Evolutionary conservation across 2,329 filamentous ascomycete genomes (phyloP).

Genomic region (Chrysoporthe puriensis): DNA sequence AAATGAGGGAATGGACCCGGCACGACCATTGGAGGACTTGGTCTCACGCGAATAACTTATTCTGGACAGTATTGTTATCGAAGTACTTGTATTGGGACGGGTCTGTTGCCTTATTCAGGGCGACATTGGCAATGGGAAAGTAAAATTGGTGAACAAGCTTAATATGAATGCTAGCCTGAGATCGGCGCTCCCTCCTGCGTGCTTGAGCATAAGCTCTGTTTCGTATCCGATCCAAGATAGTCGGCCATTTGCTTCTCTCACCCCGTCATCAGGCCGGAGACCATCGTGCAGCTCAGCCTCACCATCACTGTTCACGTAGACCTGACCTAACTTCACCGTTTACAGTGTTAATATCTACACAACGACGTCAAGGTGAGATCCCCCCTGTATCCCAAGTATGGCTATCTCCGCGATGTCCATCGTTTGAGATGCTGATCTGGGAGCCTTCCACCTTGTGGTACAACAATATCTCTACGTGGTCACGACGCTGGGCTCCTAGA

Average conservation of each 20-base stretch:
- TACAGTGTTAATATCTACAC: too few relatives aligned
- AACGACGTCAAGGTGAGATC: too few relatives aligned
- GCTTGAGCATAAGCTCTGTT: background rate
- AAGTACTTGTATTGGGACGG: background rate
- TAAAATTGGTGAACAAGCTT: background rate
- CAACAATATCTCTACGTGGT: too few relatives aligned
- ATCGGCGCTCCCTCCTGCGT: background rate
- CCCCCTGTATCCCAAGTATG: too few relatives aligned
- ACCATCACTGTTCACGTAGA: too few relatives aligned
- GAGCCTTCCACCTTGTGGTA: too few relatives aligned
- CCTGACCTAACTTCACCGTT: too few relatives aligned
- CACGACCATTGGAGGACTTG: background rate
- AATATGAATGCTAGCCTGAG: background rate
- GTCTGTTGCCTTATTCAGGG: background rate
- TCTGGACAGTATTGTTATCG: background rate
- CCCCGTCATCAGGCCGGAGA: too few relatives aligned
- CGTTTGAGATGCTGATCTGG: background rate
- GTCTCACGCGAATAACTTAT: background rate
- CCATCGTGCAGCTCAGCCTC: too few relatives aligned
- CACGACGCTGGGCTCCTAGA: too few relatives aligned
- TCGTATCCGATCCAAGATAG: too few relatives aligned
- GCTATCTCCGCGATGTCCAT: conserved; percentile 1
- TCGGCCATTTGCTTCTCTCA: too few relatives aligned
- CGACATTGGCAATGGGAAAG: background rate
- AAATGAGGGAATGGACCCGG: background rate